Percentiles rank a stretch among this genome's conserved stretches.
phyloP scores from a whole-genome alignment of 345 rosid genomes.

The Lumnitzera racemosa region DNA sequence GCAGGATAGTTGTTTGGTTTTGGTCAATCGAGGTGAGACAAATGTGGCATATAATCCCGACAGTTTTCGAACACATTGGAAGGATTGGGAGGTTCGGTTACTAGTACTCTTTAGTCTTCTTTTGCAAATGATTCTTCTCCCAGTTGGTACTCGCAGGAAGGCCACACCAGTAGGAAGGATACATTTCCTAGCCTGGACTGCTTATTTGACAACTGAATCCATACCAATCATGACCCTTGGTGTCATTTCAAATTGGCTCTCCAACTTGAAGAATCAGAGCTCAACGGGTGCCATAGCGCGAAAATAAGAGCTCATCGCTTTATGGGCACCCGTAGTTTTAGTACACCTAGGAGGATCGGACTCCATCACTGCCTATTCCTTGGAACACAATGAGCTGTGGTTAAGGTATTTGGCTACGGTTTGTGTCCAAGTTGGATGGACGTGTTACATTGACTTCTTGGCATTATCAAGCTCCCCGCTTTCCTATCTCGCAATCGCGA shows the following conservation, averaged over 20 bases:
- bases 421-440: constrained; percentile 9
- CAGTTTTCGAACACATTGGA: too few species aligned
- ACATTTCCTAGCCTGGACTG: constrained; percentile 9
- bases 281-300: neutral
- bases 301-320: constrained; percentile 3
- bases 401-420: constrained; percentile 16
- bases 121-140: constrained; percentile 15
- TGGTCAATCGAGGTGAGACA: too few species aligned
- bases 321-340: constrained; percentile 30
- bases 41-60: too few species aligned
- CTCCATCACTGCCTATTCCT: too few species aligned
- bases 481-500: constrained; percentile 10
- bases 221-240: constrained; percentile 18
- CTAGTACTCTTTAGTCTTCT: constrained; percentile 6
- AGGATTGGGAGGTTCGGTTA: too few species aligned
- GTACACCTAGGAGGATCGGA: constrained; percentile 24
- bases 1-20: too few species aligned
- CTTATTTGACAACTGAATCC: constrained; percentile 25
- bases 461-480: constrained; percentile 16
- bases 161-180: neutral
- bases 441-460: constrained; percentile 23
- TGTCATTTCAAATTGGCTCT: constrained; percentile 12
- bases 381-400: constrained; percentile 15
- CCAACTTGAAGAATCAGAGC: neutral
- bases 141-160: constrained; percentile 10